These are phyloP conservation scores for Microbotryomycetes sp. DNA, from an alignment of 1,284 basidiomycete species.

Conservation along the genomic window DNA sequence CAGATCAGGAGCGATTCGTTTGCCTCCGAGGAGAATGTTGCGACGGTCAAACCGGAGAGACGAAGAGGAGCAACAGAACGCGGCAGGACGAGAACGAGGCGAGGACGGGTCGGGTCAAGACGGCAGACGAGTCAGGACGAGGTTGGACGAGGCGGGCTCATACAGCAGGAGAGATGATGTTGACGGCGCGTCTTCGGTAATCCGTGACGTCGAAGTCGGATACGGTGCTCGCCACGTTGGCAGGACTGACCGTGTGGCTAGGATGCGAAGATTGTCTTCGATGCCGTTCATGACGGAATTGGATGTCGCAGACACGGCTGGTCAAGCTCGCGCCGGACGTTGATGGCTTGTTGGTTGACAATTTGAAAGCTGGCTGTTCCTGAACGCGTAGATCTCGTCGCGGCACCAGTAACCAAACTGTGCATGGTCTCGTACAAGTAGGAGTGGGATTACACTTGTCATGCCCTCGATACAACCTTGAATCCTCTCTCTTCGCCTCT, in stretches of 20 bases:
- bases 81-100: not conserved
- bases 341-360: not conserved
- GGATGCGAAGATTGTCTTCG: not conserved
- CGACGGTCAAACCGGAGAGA: too few species aligned
- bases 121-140: not conserved
- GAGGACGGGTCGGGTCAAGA: not conserved
- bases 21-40: not conserved
- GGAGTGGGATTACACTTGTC: too few species aligned
- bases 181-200: not conserved
- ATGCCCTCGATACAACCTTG: slow-evolving; percentile 6
- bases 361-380: not conserved
- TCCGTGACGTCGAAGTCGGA: not conserved
- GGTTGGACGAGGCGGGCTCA: not conserved
- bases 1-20: not conserved
- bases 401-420: not conserved
- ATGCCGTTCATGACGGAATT: not conserved
- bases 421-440: not conserved
- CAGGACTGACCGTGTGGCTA: not conserved
- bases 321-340: not conserved
- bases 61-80: not conserved
- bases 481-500: slow-evolving; percentile 30
- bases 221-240: not conserved
- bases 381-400: not conserved
- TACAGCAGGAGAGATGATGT: too few species aligned
- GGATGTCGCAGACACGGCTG: too few species aligned